These are phyloP conservation scores for Lachancea dasiensis DNA, from an alignment of 805 yeast genomes.

Conservation along the genomic window DNA sequence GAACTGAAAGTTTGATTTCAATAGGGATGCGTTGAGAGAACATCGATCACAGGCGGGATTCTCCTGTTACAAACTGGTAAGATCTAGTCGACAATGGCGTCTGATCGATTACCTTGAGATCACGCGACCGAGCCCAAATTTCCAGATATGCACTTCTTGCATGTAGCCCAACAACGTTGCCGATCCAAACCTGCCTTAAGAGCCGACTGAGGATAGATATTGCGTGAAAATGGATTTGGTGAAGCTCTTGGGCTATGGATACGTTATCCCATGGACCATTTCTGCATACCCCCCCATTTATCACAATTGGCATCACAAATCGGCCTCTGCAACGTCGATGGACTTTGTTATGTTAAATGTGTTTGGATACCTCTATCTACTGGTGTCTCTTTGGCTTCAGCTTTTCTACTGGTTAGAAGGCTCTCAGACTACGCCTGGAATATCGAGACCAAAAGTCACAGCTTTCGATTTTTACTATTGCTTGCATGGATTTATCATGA, in stretches of 20 bases:
- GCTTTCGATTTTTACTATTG: slow-evolving; percentile 43
- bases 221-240: slow-evolving; percentile 16
- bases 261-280: slow-evolving; percentile 40
- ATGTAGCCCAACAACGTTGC: too few species aligned
- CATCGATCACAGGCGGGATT: too few species aligned
- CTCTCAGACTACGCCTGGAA: slow-evolving; percentile 26
- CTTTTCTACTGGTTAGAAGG: slow-evolving; percentile 33
- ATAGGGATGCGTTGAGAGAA: too few species aligned
- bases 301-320: slow-evolving; percentile 35
- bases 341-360: slow-evolving; percentile 44
- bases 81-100: too few species aligned
- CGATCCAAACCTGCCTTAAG: too few species aligned
- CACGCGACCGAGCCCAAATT: too few species aligned
- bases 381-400: slow-evolving; percentile 40
- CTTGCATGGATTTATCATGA: slow-evolving; percentile 41
- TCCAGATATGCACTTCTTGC: too few species aligned
- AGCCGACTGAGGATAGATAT: too few species aligned
- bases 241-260: slow-evolving; percentile 32
- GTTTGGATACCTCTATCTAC: slow-evolving; percentile 42
- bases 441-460: slow-evolving; percentile 36
- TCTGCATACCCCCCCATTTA: slow-evolving; percentile 47
- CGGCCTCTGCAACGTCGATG: slow-evolving; percentile 45
- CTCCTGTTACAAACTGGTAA: too few species aligned
- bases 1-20: too few species aligned
- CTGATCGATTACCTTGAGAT: too few species aligned